Evolutionary conservation across 2,329 filamentous ascomycete species (phyloP).

Genomic region (Epicoccum sorghinum): DNA sequence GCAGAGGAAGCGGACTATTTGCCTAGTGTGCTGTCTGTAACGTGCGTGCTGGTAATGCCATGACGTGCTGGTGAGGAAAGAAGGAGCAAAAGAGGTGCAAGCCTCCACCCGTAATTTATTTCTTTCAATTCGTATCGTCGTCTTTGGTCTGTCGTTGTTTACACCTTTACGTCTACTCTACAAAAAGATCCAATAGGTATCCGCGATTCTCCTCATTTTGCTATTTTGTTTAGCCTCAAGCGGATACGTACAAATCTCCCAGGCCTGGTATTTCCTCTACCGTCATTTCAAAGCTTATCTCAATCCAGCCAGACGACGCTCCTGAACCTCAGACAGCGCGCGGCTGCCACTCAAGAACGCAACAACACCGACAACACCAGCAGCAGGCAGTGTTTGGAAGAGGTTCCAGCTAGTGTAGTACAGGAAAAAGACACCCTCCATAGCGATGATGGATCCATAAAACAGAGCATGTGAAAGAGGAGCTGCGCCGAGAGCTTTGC

Average conservation of each 20-base stretch:
- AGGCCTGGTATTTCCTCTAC: background rate
- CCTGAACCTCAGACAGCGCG: conserved; percentile 91
- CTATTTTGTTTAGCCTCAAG: no score
- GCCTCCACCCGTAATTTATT: no score
- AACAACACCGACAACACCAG: conserved; percentile 69
- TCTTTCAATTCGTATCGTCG: no score
- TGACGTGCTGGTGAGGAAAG: no score
- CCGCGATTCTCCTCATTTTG: no score
- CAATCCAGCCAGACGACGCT: conserved; percentile 77
- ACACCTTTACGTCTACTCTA: no score
- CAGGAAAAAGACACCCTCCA: conserved; percentile 92
- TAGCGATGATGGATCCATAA: conserved; percentile 81
- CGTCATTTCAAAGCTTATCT: conserved; percentile 49
- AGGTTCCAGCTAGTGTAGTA: conserved; percentile 94
- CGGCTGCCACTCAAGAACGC: conserved; percentile 87
- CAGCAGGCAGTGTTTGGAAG: conserved; percentile 83
- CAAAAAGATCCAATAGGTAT: no score
- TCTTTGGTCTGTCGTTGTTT: no score
- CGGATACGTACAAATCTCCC: background rate
- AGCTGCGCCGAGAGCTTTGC: conserved; percentile 74
- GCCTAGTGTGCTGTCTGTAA: no score
- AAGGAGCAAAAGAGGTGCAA: no score
- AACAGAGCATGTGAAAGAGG: conserved; percentile 84
- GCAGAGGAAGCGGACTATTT: no score
- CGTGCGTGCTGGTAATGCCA: no score